Percentiles rank a stretch among this genome's conserved stretches.
Conservation (phyloP, 441 rosid genomes). For the Gossypium aridum region DNA sequence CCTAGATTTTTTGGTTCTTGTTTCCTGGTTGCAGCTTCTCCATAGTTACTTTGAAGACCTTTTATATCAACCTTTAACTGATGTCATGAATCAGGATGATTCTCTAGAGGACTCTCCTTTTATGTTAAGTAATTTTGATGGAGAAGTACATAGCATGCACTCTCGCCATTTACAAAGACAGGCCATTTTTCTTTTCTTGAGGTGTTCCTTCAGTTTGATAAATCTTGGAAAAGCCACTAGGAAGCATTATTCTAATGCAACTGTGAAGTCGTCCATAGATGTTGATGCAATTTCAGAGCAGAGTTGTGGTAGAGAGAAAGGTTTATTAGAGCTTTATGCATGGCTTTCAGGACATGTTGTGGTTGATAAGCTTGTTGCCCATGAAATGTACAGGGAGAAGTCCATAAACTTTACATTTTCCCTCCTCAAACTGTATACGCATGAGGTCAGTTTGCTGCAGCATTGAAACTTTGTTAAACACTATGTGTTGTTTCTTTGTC, state of each 20-base stretch:
- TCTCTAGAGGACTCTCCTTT: conserved; percentile 80
- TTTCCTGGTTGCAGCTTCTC: conserved; percentile 73
- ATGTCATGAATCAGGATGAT: conserved; percentile 25
- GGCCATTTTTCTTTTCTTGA: conserved; percentile 59
- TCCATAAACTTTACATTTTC: conserved; percentile 44
- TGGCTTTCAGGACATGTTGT: conserved; percentile 60
- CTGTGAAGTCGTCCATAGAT: conserved; percentile 20
- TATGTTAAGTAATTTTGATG: conserved; percentile 33
- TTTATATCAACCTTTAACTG: conserved; percentile 33
- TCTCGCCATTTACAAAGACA: conserved; percentile 58
- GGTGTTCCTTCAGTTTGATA: conserved; percentile 59
- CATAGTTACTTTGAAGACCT: conserved; percentile 50
- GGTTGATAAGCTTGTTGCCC: conserved; percentile 18
- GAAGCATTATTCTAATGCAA: conserved; percentile 28
- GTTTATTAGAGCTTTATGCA: conserved; percentile 41
- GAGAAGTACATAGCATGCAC: conserved; percentile 20
- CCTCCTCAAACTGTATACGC: conserved; percentile 59
- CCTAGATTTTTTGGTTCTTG: conserved; percentile 29
- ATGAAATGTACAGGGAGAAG: conserved; percentile 35
- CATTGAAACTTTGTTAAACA: neutral
- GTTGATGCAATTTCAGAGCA: conserved; percentile 18
- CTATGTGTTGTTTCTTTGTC: neutral
- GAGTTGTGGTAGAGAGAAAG: conserved; percentile 35
- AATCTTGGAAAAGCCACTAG: conserved; percentile 30
- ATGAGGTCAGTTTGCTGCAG: conserved; percentile 55